phyloP scores from a whole-genome alignment of 495 filamentous ascomycete genomes.

The Penicillium ucsense region DNA sequence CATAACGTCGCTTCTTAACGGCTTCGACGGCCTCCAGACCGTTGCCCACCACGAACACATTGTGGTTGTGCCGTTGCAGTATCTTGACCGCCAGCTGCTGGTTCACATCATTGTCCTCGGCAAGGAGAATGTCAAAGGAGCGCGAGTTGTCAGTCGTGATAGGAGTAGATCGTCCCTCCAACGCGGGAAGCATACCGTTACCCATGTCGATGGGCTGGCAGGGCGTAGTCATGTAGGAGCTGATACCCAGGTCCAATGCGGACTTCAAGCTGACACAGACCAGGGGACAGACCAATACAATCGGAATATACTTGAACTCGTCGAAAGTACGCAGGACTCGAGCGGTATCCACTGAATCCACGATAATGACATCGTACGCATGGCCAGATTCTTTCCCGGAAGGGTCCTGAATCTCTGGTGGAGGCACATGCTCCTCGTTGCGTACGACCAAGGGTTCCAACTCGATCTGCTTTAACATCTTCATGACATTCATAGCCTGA shows the following conservation, averaged over 20 bases:
- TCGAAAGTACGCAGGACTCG: constrained; percentile 75
- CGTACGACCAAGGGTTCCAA: constrained; percentile 75
- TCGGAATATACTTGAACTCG: constrained; percentile 95
- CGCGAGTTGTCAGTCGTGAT: constrained; percentile 88
- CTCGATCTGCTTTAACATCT: constrained; percentile 70
- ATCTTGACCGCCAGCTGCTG: constrained; percentile 96
- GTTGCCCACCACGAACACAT: constrained; percentile 92
- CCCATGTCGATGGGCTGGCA: constrained; percentile 92
- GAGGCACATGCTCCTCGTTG: constrained; percentile 50
- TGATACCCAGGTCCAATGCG: constrained; percentile 91
- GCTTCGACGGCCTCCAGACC: constrained; percentile 85
- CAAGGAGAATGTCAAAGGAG: constrained; percentile 91
- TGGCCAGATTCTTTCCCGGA: constrained; percentile 49
- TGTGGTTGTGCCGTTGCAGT: constrained; percentile 94
- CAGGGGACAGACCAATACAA: constrained; percentile 83
- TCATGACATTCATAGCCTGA: constrained; percentile 63
- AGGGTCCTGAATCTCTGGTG: constrained; percentile 47
- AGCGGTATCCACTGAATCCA: constrained; percentile 88
- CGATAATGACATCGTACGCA: constrained; percentile 92
- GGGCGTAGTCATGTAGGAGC: constrained; percentile 97
- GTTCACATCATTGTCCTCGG: constrained; percentile 97
- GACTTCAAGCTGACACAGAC: constrained; percentile 92
- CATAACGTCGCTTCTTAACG: constrained; percentile 81
- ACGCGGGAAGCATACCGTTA: constrained; percentile 95
- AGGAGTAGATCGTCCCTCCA: constrained; percentile 88